Percentiles rank a stretch among this genome's conserved stretches.
Evolutionary conservation across 2,329 filamentous ascomycete species (phyloP).

Genomic region (Parastagonospora nodorum): DNA sequence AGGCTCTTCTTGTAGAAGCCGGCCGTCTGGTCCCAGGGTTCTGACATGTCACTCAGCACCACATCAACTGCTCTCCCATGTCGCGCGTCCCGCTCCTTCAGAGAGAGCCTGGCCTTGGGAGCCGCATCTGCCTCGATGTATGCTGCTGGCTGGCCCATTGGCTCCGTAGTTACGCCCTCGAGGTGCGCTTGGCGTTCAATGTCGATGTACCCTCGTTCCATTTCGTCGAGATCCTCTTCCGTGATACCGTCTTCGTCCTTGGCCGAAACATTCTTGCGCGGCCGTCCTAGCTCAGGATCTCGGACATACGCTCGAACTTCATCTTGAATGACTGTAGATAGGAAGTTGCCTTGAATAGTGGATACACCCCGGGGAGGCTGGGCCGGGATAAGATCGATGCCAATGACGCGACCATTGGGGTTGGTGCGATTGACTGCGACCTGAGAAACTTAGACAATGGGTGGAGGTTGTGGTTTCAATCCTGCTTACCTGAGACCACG

Average conservation of each 20-base stretch:
- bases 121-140: slow-evolving; percentile 25
- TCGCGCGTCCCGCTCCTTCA: slow-evolving; percentile 44
- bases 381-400: slow-evolving; percentile 92
- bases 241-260: slow-evolving; percentile 35
- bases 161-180: slow-evolving; percentile 29
- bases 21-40: slow-evolving; percentile 83
- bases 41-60: slow-evolving; percentile 98
- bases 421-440: slow-evolving; percentile 80
- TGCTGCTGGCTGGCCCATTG: slow-evolving; percentile 14
- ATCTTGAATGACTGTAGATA: slow-evolving; percentile 73
- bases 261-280: slow-evolving; percentile 40
- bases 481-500: slow-evolving; percentile 61
- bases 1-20: slow-evolving; percentile 85
- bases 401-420: slow-evolving; percentile 79
- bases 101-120: slow-evolving; percentile 31
- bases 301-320: slow-evolving; percentile 78
- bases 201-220: slow-evolving; percentile 67
- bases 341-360: slow-evolving; percentile 92
- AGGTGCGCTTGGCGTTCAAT: slow-evolving; percentile 59
- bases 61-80: slow-evolving; percentile 76
- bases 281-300: slow-evolving; percentile 64
- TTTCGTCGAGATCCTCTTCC: slow-evolving; percentile 48
- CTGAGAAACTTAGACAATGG: slow-evolving; percentile 49
- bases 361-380: slow-evolving; percentile 91
- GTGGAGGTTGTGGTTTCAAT: background rate